phyloP scores from a whole-genome alignment of 805 yeast genomes.

The Allodekkera sacchari region DNA sequence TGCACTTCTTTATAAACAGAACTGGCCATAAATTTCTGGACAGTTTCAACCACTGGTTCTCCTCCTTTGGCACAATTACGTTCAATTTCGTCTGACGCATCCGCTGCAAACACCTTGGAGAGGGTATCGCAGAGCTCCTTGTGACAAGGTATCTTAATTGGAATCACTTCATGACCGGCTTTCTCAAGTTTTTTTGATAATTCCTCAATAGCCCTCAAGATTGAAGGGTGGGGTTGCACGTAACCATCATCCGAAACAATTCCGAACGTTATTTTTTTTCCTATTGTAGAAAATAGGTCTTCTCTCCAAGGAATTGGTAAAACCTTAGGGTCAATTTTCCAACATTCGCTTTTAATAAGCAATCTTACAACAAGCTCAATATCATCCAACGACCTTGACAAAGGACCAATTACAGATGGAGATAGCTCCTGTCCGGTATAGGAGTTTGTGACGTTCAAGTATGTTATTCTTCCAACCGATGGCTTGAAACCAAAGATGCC shows the following conservation, averaged over 20 bases:
- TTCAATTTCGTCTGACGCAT: slow-evolving; percentile 27
- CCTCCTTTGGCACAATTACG: slow-evolving; percentile 14
- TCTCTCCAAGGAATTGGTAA: slow-evolving; percentile 41
- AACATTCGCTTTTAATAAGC: slow-evolving; percentile 25
- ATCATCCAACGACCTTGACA: slow-evolving; percentile 21
- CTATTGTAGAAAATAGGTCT: slow-evolving; percentile 5
- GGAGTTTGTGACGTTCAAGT: slow-evolving; percentile 19
- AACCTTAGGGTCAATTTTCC: slow-evolving; percentile 40
- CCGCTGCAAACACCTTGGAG: slow-evolving; percentile 33
- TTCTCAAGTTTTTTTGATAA: slow-evolving; percentile 16
- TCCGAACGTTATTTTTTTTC: slow-evolving; percentile 33
- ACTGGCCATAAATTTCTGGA: slow-evolving; percentile 1
- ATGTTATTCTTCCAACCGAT: slow-evolving; percentile 26
- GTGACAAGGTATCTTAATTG: slow-evolving; percentile 37
- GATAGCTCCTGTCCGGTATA: slow-evolving; percentile 22
- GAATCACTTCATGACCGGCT: slow-evolving; percentile 42
- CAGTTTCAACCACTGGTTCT: slow-evolving; percentile 16
- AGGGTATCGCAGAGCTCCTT: slow-evolving; percentile 14
- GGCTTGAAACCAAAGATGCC: slow-evolving; percentile 52
- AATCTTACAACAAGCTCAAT: slow-evolving; percentile 28
- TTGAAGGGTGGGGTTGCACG: slow-evolving; percentile 46
- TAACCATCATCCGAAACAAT: slow-evolving; percentile 33
- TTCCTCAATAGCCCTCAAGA: slow-evolving; percentile 33
- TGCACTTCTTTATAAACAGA: background rate
- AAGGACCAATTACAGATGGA: slow-evolving; percentile 26